Evolutionary conservation across 495 filamentous ascomycete species (phyloP).

Genomic region (Xylaria castorea): DNA sequence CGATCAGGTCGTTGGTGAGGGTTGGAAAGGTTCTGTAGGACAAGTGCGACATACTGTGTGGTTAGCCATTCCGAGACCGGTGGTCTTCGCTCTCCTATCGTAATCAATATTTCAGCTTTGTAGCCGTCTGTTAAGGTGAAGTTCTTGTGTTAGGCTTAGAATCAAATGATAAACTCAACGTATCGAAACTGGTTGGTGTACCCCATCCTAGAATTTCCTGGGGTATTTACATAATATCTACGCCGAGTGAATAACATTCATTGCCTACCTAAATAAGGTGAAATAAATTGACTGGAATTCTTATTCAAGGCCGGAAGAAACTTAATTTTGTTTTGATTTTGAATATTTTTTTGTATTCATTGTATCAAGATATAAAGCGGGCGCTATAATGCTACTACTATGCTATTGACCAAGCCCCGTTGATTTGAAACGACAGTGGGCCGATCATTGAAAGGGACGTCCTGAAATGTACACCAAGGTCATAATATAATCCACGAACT

Average conservation of each 20-base stretch:
- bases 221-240: neutral
- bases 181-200: neutral
- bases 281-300: no score
- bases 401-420: neutral
- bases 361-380: conserved; percentile 2
- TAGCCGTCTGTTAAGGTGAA: neutral
- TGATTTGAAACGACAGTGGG: neutral
- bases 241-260: neutral
- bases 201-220: neutral
- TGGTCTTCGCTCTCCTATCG: neutral
- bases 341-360: neutral
- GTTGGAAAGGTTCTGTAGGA: neutral
- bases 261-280: neutral
- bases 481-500: neutral
- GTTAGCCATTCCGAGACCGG: neutral
- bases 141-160: neutral
- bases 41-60: neutral
- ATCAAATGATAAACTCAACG: neutral
- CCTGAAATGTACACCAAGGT: conserved; percentile 14
- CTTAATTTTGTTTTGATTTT: neutral
- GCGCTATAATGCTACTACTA: conserved; percentile 20
- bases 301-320: neutral
- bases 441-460: neutral
- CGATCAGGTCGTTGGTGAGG: neutral
- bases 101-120: neutral